Evolutionary conservation across 345 rosid species (phyloP).

Genomic region (Cardamine chenopodiifolia): DNA sequence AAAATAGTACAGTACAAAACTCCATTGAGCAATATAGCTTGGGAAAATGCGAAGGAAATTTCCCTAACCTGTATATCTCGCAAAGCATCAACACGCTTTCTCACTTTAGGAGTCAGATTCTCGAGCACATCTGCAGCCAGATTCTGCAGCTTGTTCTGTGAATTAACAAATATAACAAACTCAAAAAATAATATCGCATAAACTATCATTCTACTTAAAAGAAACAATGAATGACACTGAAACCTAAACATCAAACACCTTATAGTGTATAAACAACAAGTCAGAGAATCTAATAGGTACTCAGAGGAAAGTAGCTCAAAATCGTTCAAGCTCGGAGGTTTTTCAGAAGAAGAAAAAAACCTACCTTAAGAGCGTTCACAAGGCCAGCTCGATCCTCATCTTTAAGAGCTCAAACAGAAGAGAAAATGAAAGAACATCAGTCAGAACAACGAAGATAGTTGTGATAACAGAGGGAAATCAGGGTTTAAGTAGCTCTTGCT

Average conservation of each 20-base stretch:
- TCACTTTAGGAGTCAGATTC: slow-evolving; percentile 60
- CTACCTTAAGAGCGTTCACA: slow-evolving; percentile 70
- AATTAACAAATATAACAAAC: slow-evolving; percentile 6
- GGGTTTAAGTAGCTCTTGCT: neutral
- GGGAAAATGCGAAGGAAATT: neutral
- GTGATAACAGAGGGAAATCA: neutral
- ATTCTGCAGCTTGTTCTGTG: slow-evolving; percentile 67
- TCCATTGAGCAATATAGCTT: neutral
- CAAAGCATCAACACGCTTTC: slow-evolving; percentile 79
- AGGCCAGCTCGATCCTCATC: slow-evolving; percentile 65
- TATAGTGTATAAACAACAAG: neutral
- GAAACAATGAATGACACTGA: neutral
- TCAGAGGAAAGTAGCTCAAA: neutral
- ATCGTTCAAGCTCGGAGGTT: neutral
- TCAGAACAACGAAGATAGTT: neutral
- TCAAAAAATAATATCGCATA: neutral
- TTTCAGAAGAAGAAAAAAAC: slow-evolving; percentile 4
- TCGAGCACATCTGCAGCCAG: slow-evolving; percentile 73
- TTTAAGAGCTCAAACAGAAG: slow-evolving; percentile 50
- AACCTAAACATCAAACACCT: slow-evolving; percentile 7
- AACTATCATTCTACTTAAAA: neutral
- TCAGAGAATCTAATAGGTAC: neutral
- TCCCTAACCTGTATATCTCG: slow-evolving; percentile 72
- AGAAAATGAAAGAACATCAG: neutral
- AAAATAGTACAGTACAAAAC: neutral